These are phyloP conservation scores for Aspergillus nanangensis DNA, from an alignment of 495 filamentous ascomycete genomes.

Conservation along the genomic window DNA sequence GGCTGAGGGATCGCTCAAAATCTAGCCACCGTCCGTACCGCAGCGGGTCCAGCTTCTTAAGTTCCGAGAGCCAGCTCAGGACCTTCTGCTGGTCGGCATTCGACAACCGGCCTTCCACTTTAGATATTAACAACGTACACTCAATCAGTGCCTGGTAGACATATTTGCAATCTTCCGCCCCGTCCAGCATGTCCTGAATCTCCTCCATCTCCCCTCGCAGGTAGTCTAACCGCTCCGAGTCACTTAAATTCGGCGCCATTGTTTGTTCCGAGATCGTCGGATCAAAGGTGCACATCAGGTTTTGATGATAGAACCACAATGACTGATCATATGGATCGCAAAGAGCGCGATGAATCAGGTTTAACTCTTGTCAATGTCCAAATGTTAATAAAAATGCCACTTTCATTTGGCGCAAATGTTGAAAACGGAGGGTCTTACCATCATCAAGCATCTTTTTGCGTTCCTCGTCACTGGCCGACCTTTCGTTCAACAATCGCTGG, in stretches of 20 bases:
- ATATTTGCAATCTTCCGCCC: conserved; percentile 72
- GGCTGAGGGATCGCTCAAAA: conserved; percentile 38
- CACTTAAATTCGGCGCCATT: conserved; percentile 58
- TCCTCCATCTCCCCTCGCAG: conserved; percentile 62
- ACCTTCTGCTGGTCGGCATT: conserved; percentile 42
- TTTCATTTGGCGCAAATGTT: background rate
- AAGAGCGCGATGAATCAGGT: conserved; percentile 68
- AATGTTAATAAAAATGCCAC: background rate
- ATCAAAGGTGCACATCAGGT: conserved; percentile 63
- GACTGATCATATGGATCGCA: conserved; percentile 90
- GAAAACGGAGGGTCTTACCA: conserved; percentile 41
- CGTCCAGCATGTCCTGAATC: conserved; percentile 69
- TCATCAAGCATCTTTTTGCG: conserved; percentile 67
- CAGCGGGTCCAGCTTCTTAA: conserved; percentile 66
- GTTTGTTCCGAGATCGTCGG: conserved; percentile 41
- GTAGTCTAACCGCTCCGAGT: conserved; percentile 59
- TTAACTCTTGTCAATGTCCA: conserved; percentile 52
- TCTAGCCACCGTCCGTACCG: conserved; percentile 66
- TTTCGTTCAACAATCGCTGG: conserved; percentile 64
- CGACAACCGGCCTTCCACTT: conserved; percentile 29
- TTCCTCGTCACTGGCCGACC: conserved; percentile 54
- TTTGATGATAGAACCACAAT: conserved; percentile 94
- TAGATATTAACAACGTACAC: conserved; percentile 38
- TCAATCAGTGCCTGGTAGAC: conserved; percentile 75
- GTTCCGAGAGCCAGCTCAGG: conserved; percentile 55